These are phyloP conservation scores for Platismatia glauca DNA, from an alignment of 495 filamentous ascomycete species.

Conservation along the genomic window DNA sequence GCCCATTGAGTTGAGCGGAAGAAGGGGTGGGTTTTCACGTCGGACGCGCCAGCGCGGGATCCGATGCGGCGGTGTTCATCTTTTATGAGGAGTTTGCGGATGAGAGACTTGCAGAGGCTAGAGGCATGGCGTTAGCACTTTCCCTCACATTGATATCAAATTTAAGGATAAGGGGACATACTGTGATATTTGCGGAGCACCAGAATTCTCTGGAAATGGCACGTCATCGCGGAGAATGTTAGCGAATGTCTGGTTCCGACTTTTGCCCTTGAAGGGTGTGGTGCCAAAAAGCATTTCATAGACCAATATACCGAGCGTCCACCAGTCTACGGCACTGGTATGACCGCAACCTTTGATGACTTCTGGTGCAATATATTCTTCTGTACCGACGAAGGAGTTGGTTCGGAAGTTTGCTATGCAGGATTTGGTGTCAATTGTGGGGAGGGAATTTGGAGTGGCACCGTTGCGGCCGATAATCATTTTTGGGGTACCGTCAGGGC, in stretches of 20 bases:
- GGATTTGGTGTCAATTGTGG: slow-evolving; percentile 95
- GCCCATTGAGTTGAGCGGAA: slow-evolving; percentile 96
- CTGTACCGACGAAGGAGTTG: slow-evolving; percentile 96
- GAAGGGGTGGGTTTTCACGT: slow-evolving; percentile 95
- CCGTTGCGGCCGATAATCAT: slow-evolving; percentile 91
- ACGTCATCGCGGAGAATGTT: slow-evolving; percentile 96
- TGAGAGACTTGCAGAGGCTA: slow-evolving; percentile 91
- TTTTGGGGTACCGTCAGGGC: slow-evolving; percentile 87
- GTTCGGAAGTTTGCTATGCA: slow-evolving; percentile 98
- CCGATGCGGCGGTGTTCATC: slow-evolving; percentile 93
- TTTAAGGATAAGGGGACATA: slow-evolving; percentile 40
- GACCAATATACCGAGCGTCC: slow-evolving; percentile 92
- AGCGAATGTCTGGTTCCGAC: slow-evolving; percentile 93
- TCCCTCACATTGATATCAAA: slow-evolving; percentile 5
- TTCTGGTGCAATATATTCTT: slow-evolving; percentile 97
- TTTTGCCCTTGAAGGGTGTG: slow-evolving; percentile 99
- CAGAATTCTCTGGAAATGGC: slow-evolving; percentile 81
- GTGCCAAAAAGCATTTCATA: slow-evolving; percentile 99
- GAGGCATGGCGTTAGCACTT: background rate
- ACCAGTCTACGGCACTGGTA: slow-evolving; percentile 98
- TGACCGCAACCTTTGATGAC: slow-evolving; percentile 98
- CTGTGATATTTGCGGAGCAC: slow-evolving; percentile 81
- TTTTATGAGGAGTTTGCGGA: slow-evolving; percentile 95
- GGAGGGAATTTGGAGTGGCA: slow-evolving; percentile 68
- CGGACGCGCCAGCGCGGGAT: slow-evolving; percentile 87